Percentiles rank a stretch among this genome's conserved stretches.
phyloP scores from a whole-genome alignment of 2,329 filamentous ascomycete species.

The Aspergillus sp. region DNA sequence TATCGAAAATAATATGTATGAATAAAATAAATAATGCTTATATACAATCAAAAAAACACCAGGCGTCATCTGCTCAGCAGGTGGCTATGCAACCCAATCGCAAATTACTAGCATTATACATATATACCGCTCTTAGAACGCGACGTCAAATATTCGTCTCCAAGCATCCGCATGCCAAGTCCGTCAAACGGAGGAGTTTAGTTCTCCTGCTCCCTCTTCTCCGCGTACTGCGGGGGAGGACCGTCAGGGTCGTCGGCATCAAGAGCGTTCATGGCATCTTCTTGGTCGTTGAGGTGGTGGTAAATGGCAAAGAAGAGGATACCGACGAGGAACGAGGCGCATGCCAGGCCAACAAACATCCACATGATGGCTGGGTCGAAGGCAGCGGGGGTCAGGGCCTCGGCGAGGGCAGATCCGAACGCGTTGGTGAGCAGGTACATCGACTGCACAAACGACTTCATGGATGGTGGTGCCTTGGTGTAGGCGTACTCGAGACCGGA shows the following conservation, averaged over 20 bases:
- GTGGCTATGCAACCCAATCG: neutral
- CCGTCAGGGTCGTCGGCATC: slow-evolving; percentile 38
- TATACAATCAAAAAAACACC: neutral
- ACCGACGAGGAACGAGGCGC: slow-evolving; percentile 50
- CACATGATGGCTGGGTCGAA: slow-evolving; percentile 66
- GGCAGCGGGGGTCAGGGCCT: slow-evolving; percentile 60
- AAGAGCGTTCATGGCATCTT: slow-evolving; percentile 53
- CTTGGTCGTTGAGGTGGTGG: slow-evolving; percentile 48
- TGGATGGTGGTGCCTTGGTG: slow-evolving; percentile 68
- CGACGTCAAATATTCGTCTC: neutral
- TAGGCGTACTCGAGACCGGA: slow-evolving; percentile 72
- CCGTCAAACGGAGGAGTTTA: neutral
- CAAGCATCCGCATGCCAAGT: neutral
- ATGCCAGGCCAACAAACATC: slow-evolving; percentile 63
- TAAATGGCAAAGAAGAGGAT: slow-evolving; percentile 56
- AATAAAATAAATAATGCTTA: neutral
- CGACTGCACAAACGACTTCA: slow-evolving; percentile 63
- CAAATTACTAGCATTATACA: neutral
- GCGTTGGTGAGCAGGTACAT: slow-evolving; percentile 60
- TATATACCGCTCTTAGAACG: neutral
- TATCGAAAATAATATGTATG: neutral
- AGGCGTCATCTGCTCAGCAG: neutral
- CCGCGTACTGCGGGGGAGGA: slow-evolving; percentile 5
- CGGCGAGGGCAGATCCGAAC: slow-evolving; percentile 59
- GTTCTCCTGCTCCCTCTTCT: slow-evolving; percentile 1